Base-by-base conservation (phyloP, 1,284 basidiomycete genomes). In the Austroboletus niveus region DNA sequence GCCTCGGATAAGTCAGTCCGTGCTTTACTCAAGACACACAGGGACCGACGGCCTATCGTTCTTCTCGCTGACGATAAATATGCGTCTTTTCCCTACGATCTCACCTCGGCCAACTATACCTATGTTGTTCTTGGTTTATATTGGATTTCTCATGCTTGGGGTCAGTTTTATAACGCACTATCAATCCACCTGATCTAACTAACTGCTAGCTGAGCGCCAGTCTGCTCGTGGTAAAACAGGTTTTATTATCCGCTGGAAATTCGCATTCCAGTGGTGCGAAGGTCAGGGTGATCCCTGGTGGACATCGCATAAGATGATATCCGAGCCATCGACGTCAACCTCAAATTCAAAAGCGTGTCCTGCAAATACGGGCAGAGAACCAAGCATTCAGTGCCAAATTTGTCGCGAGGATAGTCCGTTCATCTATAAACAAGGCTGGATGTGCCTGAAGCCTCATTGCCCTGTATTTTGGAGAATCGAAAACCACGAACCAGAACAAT, bases 241-340 rank as follows among this genome's bases (percentile, higher is more conserved):
- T 7, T 69, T 68, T 42, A 80, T 88, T 17, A 75, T 88, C 6
- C 75, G 87, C 10, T 88, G 81, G 65, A 91, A 91, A 63, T 89
- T 91, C 59, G 81, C 84, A 7, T 91, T 91, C 58, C 83, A 85
- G 56, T 91, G 87, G 86, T 87, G 85, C 56, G 78, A 83, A 55
- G 77, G 75, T 44, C 87, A 90, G 69, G 85, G 79, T 34, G 57
- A 69, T 45, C 72, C 62, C 10, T 62, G 63, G 54, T 67, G 66
- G 60, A 36, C 34, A 9, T 32, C 55, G 56, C 41, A 44, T 5
- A 41, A n/a, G 41, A 12, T 27, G 20, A 36, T 35, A 14, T 22
- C 47, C 11, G 27, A 48, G 15, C 12, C 45, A 12, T 39, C 32
- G 11, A 45, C 10, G 10, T 14, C 49, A 22, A 35, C 38, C 20